Conservation (phyloP, 2,329 filamentous ascomycete genomes). For the Talaromyces amestolkiae region DNA sequence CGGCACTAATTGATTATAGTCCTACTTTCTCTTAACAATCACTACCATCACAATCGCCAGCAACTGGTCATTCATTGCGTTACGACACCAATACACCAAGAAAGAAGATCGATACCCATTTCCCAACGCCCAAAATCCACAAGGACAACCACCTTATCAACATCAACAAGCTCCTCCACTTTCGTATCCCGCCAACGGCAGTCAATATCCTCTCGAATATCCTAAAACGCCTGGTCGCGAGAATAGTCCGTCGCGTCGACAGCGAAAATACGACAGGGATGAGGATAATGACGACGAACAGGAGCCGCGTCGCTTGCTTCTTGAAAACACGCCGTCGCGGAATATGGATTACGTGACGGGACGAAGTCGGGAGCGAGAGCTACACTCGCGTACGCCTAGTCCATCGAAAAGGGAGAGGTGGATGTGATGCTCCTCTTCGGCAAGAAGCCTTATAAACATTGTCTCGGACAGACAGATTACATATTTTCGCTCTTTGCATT, state of each 20-base stretch:
- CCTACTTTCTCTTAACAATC: slow-evolving; percentile 38
- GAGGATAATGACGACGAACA: slow-evolving; percentile 28
- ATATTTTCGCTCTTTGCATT: background rate
- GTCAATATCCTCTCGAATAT: slow-evolving; percentile 28
- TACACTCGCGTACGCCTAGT: slow-evolving; percentile 35
- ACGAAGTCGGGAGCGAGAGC: slow-evolving; percentile 32
- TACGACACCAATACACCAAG: slow-evolving; percentile 40
- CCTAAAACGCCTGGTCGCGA: slow-evolving; percentile 20
- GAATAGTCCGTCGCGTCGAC: slow-evolving; percentile 15
- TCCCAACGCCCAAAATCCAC: slow-evolving; percentile 25
- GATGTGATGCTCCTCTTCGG: background rate
- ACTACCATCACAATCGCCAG: slow-evolving; percentile 55
- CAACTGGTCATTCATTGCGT: slow-evolving; percentile 60
- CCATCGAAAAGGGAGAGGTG: slow-evolving; percentile 30
- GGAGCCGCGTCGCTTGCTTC: slow-evolving; percentile 24
- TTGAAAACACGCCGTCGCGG: slow-evolving; percentile 32
- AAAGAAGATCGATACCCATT: slow-evolving; percentile 27
- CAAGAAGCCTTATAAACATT: background rate
- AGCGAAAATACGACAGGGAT: slow-evolving; percentile 23
- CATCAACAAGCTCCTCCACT: slow-evolving; percentile 25
- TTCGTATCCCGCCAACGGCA: slow-evolving; percentile 25
- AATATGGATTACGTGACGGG: slow-evolving; percentile 33
- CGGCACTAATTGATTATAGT: slow-evolving; percentile 29
- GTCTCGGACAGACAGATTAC: background rate
- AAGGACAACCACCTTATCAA: slow-evolving; percentile 25